A percentile compares a stretch with the other conserved stretches of the same genome.
Evolutionary conservation across 2,329 filamentous ascomycete genomes (phyloP).

Genomic region (Pestalotiopsis sp.): DNA sequence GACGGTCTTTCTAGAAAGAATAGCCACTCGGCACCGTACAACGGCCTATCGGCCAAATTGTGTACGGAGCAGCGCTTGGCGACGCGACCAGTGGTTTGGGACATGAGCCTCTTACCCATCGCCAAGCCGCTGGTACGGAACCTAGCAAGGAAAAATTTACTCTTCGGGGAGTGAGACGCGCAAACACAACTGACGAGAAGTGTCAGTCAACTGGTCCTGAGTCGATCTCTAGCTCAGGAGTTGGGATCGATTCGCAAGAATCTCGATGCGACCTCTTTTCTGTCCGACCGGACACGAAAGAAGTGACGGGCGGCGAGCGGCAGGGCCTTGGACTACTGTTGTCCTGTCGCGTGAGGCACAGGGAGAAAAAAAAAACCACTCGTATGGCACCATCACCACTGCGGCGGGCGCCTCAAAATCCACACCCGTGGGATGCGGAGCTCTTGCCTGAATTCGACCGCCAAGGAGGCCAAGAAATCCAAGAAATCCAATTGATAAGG

Average conservation of each 20-base stretch:
- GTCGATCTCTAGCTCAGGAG: neutral
- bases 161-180: neutral
- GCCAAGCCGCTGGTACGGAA: constrained; percentile 7
- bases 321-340: too few species aligned
- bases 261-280: neutral
- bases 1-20: neutral
- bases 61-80: neutral
- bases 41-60: constrained; percentile 8
- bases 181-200: neutral
- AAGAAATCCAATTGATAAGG: constrained; percentile 9
- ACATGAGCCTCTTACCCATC: constrained; percentile 3
- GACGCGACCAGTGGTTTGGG: neutral
- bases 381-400: neutral
- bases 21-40: neutral
- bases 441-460: constrained; percentile 1
- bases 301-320: too few species aligned
- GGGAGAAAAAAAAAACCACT: neutral
- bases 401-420: neutral
- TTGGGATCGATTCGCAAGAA: neutral
- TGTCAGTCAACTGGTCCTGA: neutral
- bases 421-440: neutral
- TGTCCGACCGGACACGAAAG: neutral
- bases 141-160: constrained; percentile 1
- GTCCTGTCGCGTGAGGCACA: too few species aligned
- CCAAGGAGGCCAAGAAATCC: neutral